These are phyloP conservation scores for Oxytropis ochrocephala DNA, from an alignment of 306 rosid genomes.

Conservation along the genomic window DNA sequence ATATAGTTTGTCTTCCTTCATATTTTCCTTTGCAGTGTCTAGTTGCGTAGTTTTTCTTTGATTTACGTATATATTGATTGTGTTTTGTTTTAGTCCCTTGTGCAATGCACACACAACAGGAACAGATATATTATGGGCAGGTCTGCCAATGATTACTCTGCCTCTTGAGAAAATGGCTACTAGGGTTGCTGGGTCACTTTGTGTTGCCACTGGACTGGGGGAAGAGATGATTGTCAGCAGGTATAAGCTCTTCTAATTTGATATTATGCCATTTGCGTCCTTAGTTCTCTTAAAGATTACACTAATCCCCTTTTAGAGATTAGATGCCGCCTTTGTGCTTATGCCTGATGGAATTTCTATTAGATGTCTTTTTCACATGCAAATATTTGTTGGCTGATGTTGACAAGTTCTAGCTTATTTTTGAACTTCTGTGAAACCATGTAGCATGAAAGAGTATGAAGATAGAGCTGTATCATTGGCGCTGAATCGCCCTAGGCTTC, in stretches of 20 bases:
- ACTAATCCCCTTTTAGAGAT: neutral
- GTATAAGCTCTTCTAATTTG: constrained; percentile 29
- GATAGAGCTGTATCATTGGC: constrained; percentile 90
- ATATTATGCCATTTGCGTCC: neutral
- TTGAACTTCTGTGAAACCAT: neutral
- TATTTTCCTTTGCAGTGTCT: neutral
- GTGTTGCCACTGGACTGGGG: constrained; percentile 87
- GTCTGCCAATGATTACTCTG: constrained; percentile 91
- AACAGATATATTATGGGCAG: constrained; percentile 96
- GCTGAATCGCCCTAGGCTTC: constrained; percentile 69
- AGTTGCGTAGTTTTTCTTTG: neutral
- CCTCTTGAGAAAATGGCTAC: constrained; percentile 99
- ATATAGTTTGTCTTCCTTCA: neutral
- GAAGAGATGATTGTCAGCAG: constrained; percentile 95
- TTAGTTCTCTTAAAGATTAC: neutral
- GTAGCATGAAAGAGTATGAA: constrained; percentile 86
- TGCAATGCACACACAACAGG: constrained; percentile 99
- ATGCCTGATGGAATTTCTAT: neutral
- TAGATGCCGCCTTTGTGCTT: neutral
- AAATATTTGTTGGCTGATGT: neutral
- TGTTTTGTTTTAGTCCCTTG: constrained; percentile 60
- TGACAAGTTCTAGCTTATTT: neutral
- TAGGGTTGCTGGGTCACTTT: constrained; percentile 97
- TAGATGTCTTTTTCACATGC: neutral
- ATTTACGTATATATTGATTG: neutral